A percentile compares a stretch with the other conserved stretches of the same genome.
phyloP scores from a whole-genome alignment of 1,139 yeast species.

The Hansenula lynferdii region DNA sequence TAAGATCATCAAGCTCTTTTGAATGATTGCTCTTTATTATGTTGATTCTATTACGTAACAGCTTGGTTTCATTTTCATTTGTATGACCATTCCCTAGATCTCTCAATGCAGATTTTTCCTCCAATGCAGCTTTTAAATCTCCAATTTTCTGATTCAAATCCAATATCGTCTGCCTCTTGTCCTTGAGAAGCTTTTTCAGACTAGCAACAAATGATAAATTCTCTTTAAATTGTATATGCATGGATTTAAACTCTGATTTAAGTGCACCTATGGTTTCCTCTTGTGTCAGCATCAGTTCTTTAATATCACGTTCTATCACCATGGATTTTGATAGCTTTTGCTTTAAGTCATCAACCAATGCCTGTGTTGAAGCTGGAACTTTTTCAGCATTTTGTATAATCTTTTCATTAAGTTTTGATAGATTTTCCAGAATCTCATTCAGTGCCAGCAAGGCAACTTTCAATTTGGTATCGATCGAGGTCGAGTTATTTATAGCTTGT shows the following conservation, averaged over 20 bases:
- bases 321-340: conserved; percentile 9
- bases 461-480: conserved; percentile 28
- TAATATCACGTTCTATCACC: conserved; percentile 13
- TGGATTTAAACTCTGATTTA: conserved; percentile 10
- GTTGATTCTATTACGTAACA: conserved; percentile 18
- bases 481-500: conserved; percentile 25
- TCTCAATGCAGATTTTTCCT: conserved; percentile 14
- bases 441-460: conserved; percentile 24
- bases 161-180: conserved; percentile 25
- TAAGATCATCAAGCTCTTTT: conserved; percentile 15
- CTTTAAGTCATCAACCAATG: conserved; percentile 1
- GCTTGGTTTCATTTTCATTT: conserved; percentile 19
- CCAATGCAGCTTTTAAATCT: conserved; percentile 31
- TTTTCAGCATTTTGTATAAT: background rate
- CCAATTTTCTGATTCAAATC: conserved; percentile 33
- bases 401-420: conserved; percentile 1
- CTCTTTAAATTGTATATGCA: conserved; percentile 13
- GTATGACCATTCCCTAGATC: no score
- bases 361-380: no score
- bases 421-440: conserved; percentile 17
- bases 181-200: conserved; percentile 12
- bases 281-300: conserved; percentile 9
- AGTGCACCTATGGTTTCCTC: conserved; percentile 9
- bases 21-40: conserved; percentile 17
- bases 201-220: conserved; percentile 6